These are phyloP conservation scores for Saturnispora zaruensis DNA, from an alignment of 805 yeast genomes.

Conservation along the genomic window DNA sequence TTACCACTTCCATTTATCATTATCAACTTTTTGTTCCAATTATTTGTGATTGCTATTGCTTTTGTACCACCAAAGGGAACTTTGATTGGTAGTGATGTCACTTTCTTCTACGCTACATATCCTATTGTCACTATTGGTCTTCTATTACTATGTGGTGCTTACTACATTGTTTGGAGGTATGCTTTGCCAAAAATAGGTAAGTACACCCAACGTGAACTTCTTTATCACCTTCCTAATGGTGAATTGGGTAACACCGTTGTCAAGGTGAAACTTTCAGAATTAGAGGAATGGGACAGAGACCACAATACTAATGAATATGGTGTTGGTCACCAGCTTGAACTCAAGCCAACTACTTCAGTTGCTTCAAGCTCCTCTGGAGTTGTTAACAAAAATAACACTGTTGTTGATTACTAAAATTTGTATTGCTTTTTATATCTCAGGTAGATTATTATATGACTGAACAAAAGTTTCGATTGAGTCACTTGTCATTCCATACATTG, in stretches of 20 bases:
- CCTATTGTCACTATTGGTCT: conserved; percentile 33
- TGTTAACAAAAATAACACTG: not conserved
- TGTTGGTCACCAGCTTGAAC: not conserved
- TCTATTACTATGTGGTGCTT: conserved; percentile 26
- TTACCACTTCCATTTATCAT: conserved; percentile 30
- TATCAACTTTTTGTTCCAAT: conserved; percentile 27
- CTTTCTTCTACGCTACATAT: conserved; percentile 36
- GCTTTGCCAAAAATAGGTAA: conserved; percentile 28
- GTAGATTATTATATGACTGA: too few species aligned
- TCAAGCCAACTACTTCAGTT: not conserved
- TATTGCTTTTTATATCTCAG: too few species aligned
- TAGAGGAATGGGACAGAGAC: conserved; percentile 29
- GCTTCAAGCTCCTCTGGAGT: not conserved
- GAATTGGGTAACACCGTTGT: conserved; percentile 34
- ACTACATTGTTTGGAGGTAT: conserved; percentile 32
- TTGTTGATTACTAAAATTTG: too few species aligned
- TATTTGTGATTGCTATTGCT: conserved; percentile 34
- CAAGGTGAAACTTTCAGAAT: conserved; percentile 27
- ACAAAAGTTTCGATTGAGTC: too few species aligned
- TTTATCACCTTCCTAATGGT: conserved; percentile 30
- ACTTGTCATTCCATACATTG: too few species aligned
- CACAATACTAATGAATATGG: conserved; percentile 13
- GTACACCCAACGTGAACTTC: conserved; percentile 28
- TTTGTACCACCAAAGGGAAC: conserved; percentile 36
- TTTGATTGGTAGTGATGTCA: conserved; percentile 34